Base-by-base conservation (phyloP, 768 basidiomycete genomes). In the Lactarius akahatsu region DNA sequence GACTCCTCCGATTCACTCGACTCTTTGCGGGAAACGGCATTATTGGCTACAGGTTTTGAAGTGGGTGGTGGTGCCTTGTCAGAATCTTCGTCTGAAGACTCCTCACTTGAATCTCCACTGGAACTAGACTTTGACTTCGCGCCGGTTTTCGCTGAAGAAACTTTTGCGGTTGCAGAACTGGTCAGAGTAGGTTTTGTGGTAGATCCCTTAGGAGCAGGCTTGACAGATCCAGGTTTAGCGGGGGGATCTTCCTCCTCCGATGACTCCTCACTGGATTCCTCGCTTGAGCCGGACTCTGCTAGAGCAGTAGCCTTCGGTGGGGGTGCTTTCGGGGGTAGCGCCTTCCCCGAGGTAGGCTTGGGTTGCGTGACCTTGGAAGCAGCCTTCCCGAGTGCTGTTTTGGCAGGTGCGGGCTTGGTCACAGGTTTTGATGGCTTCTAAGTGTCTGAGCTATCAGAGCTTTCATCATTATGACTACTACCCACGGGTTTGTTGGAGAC, bases 241-340 rank as follows among this genome's bases (percentile, higher is more conserved):
- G 52, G 40, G 8, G 34, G 54, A 56, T 55, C 58, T 20, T 67
- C 47, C 28, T 62, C 72, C 13, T 75, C 74, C 23, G 47, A 60
- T 7, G 20, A 47, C 20, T 63, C 61, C 36, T 61, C 59, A 30
- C 57, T 60, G 20, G 63, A 65, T 13, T 63, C 69, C 18, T 71
- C 70, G 40, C 69, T 73, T 20, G 69, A 59, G 54, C 60, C 57
- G 58, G 69, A 54, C 41, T 55, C 52, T 58, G 52, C 60, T n/a
- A 28, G 11, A 4, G 41, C 45, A 36, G 58, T 18, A 18, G 47
- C 50, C 52, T 69, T 69, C 28, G 67, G 50, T 32, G 68, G 71
- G 50, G 75, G 72, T n/a, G 76, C 74, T 67, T 82, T 80, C 20
- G 76, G 70, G 30, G 72, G 65, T 34, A 56, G 41, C 13, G 63